A percentile compares a stretch with the other conserved stretches of the same genome.
Evolutionary conservation across 2,329 filamentous ascomycete genomes (phyloP).

Genomic region (Trichoderma semiorbis): DNA sequence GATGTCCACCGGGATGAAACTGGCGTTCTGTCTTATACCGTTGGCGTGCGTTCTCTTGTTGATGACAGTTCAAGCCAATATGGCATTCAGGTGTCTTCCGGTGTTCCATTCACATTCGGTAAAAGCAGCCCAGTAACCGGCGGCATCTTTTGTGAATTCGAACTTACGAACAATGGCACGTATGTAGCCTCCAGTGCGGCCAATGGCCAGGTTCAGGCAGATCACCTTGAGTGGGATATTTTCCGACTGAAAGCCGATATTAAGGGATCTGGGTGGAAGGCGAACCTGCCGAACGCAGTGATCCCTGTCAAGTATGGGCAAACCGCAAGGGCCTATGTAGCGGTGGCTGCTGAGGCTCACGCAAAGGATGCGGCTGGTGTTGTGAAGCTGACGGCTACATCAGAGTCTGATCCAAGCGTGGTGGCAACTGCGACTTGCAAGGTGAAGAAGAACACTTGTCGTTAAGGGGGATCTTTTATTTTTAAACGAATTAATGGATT

Average conservation of each 20-base stretch:
- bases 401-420: slow-evolving; percentile 40
- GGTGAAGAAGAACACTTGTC: slow-evolving; percentile 26
- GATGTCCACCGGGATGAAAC: slow-evolving; percentile 38
- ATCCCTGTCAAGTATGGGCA: slow-evolving; percentile 41
- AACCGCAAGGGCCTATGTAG: slow-evolving; percentile 38
- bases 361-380: slow-evolving; percentile 34
- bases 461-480: background rate
- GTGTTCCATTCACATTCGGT: slow-evolving; percentile 28
- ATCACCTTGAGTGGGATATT: slow-evolving; percentile 43
- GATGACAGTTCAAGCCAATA: slow-evolving; percentile 24
- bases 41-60: slow-evolving; percentile 44
- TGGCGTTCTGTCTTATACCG: slow-evolving; percentile 47
- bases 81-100: slow-evolving; percentile 38
- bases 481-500: background rate
- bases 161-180: slow-evolving; percentile 44
- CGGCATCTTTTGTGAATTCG: slow-evolving; percentile 45
- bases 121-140: slow-evolving; percentile 28
- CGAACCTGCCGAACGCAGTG: slow-evolving; percentile 40
- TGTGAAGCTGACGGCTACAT: slow-evolving; percentile 33
- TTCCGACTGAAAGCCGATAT: slow-evolving; percentile 45
- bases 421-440: slow-evolving; percentile 31
- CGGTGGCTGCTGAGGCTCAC: slow-evolving; percentile 35
- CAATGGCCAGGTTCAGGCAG: slow-evolving; percentile 35
- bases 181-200: slow-evolving; percentile 25
- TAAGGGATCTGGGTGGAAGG: slow-evolving; percentile 44